Percentiles rank a stretch among this genome's conserved stretches.
Evolutionary conservation across 2,329 filamentous ascomycete species (phyloP).

Genomic region (Penicillium hesseltinei): DNA sequence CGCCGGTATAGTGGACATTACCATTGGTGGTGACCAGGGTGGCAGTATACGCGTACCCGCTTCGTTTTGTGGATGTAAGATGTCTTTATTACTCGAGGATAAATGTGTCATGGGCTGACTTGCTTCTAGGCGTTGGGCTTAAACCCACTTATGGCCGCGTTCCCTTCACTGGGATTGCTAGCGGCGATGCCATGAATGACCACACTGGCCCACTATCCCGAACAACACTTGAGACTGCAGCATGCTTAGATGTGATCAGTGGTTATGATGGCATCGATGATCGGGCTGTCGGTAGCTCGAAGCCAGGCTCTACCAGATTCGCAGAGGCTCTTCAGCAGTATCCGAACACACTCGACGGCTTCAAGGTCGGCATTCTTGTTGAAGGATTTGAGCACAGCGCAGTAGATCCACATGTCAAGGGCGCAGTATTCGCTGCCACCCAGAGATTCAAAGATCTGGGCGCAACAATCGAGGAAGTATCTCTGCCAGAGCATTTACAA

Average conservation of each 20-base stretch:
- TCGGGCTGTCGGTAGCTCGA: constrained; percentile 35
- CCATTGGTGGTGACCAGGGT: constrained; percentile 35
- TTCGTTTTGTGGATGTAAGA: constrained; percentile 43
- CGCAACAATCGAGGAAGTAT: constrained; percentile 52
- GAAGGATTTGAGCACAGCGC: constrained; percentile 47
- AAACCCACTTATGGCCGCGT: constrained; percentile 55
- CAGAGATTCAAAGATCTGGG: constrained; percentile 47
- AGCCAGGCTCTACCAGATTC: constrained; percentile 25
- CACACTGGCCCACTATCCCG: constrained; percentile 49
- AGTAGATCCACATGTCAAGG: constrained; percentile 42
- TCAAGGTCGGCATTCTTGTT: constrained; percentile 44
- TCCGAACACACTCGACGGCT: constrained; percentile 15
- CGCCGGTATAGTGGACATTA: constrained; percentile 29
- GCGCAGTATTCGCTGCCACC: constrained; percentile 45
- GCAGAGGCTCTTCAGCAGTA: constrained; percentile 9
- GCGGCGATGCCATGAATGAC: constrained; percentile 53
- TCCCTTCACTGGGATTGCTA: constrained; percentile 52
- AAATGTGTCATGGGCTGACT: not conserved
- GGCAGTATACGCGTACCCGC: constrained; percentile 38
- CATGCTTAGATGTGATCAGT: constrained; percentile 47
- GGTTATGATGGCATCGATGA: constrained; percentile 53
- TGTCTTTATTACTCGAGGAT: not conserved
- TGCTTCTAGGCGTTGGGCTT: constrained; percentile 39
- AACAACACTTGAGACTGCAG: constrained; percentile 43
- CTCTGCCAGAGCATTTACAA: constrained; percentile 48